These are phyloP conservation scores for Auxenochlorella pyrenoidosa DNA, from an alignment of 139 green algal genomes.

Conservation along the genomic window DNA sequence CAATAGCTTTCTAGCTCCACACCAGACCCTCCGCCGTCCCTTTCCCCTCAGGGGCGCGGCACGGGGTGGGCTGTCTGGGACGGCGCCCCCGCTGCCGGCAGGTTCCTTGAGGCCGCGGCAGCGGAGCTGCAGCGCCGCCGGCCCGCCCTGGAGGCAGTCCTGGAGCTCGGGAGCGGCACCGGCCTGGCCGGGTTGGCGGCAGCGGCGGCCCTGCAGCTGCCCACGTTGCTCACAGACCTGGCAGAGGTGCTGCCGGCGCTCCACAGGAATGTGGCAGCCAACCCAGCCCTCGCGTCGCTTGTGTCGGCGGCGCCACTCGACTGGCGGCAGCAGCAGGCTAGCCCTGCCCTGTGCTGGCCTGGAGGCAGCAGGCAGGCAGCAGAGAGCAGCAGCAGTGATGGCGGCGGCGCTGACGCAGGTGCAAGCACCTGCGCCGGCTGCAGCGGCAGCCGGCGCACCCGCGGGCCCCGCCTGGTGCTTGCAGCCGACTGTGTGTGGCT, in stretches of 20 bases:
- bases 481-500: conserved; percentile 50
- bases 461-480: conserved; percentile 9
- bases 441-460: neutral
- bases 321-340: neutral
- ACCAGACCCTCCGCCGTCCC: no score
- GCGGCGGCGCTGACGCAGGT: neutral
- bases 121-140: neutral
- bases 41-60: conserved; percentile 39
- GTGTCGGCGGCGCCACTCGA: conserved; percentile 9
- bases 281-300: neutral
- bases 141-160: neutral
- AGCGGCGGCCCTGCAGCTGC: conserved; percentile 21
- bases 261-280: conserved; percentile 25
- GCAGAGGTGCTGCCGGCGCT: conserved; percentile 33
- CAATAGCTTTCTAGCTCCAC: no score
- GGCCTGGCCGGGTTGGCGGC: conserved; percentile 42
- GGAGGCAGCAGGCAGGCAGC: neutral
- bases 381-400: neutral
- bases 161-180: conserved; percentile 45
- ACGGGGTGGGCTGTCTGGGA: conserved; percentile 52
- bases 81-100: conserved; percentile 23
- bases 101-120: conserved; percentile 31
- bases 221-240: conserved; percentile 31
- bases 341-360: neutral
- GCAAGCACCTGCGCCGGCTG: neutral